Conservation (phyloP, 2,329 filamentous ascomycete species). For the Colletotrichum acutatum region DNA sequence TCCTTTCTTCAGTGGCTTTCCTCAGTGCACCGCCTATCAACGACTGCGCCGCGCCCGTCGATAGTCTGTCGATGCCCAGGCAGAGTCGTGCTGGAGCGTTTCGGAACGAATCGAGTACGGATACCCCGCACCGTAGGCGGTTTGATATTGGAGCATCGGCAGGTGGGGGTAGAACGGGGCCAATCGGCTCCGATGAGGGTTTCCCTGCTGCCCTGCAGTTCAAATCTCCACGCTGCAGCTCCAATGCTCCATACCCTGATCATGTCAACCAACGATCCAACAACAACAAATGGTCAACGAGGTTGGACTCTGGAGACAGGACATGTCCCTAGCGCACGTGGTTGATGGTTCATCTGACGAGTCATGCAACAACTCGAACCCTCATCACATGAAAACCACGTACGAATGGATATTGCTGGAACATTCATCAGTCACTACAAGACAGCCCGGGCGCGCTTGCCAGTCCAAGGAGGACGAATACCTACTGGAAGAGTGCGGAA, state of each 20-base stretch:
- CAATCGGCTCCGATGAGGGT: constrained; percentile 9
- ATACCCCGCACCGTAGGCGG: neutral
- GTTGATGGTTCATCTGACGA: constrained; percentile 1
- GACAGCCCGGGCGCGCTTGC: neutral
- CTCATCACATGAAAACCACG: neutral
- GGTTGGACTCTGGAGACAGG: neutral
- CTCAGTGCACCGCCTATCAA: neutral
- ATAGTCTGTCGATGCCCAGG: neutral
- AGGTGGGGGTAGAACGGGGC: neutral
- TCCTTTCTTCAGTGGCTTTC: neutral
- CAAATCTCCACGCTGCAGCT: neutral
- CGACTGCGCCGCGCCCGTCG: neutral
- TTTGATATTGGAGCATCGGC: neutral
- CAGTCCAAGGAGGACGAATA: neutral
- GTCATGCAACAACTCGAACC: constrained; percentile 2
- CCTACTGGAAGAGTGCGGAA: too few relatives aligned
- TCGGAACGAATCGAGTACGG: constrained; percentile 5
- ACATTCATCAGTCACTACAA: neutral
- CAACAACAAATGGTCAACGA: neutral
- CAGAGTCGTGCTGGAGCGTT: neutral
- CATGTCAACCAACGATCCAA: neutral
- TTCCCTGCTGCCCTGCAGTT: constrained; percentile 3
- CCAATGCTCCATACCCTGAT: neutral
- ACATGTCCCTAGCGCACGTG: neutral
- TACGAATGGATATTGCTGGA: neutral